Evolutionary conservation across 108 stramenopile species (phyloP), one percentile per base, ranked within the genome.

Genomic region (Fragilariopsis cylindrus): DNA sequence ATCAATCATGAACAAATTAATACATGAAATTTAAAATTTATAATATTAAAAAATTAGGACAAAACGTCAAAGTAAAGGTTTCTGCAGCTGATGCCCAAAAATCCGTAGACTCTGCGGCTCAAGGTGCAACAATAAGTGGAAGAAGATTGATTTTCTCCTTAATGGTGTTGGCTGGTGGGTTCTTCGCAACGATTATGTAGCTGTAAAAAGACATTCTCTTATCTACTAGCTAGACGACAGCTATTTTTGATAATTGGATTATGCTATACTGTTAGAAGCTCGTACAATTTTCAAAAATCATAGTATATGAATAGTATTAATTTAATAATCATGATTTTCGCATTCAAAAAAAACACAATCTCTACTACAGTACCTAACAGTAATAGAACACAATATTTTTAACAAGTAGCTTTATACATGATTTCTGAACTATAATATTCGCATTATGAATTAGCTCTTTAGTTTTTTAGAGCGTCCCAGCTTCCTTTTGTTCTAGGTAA

Each of bases 401-500:
- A 30, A 30, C 30, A 40, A 62, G 2, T 40, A 62, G 43, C 39
- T 30, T 30, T 30, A 30, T 30, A 30, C 30, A 30, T 30, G 30
- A 30, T 30, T 30, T 30, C 30, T 30, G 30, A 30, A 30, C 30
- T 30, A 30, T 30, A 30, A 30, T 30, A 30, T 30, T 30, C 30
- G 30, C 30, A 30, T 30, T 30, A 30, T 30, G 30, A 30, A 30
- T 30, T 30, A 30, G 30, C 30, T 30, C 30, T 30, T 30, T 30
- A 30, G 30, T 30, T 30, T 8, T 54, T 52, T 81, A 88, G 44
- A 94, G 78, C 15, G 85, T 85, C 48, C 94, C 94, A 4, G 82
- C 81, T 44, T 70, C 74, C 76, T 95, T 95, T 30, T 80, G 84
- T 74, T 83, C 84, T 60, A 81, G 79, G 70, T 95, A 95, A 56